These are phyloP conservation scores for Coniochaeta pulveracea DNA, from an alignment of 2,329 filamentous ascomycete genomes.

Conservation along the genomic window DNA sequence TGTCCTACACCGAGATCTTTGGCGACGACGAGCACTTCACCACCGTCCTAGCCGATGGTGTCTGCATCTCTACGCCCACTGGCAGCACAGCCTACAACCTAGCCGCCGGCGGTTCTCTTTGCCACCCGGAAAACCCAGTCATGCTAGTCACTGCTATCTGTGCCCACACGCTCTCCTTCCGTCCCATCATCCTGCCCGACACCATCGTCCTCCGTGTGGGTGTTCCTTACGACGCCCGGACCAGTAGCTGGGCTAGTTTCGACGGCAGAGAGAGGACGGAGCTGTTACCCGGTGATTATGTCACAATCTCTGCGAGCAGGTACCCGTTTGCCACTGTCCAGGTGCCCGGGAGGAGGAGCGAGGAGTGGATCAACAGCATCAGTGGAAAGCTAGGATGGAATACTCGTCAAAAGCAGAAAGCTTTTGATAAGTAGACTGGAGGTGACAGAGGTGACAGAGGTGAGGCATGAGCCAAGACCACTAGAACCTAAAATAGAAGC, in stretches of 20 bases:
- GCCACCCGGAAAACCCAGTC: slow-evolving; percentile 91
- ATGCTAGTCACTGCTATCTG: slow-evolving; percentile 92
- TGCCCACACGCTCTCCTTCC: slow-evolving; percentile 87
- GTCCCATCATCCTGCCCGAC: slow-evolving; percentile 92
- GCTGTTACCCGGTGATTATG: slow-evolving; percentile 67
- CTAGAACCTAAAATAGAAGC: too few species aligned
- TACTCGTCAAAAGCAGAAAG: slow-evolving; percentile 65
- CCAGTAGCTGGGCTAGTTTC: slow-evolving; percentile 93
- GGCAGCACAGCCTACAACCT: slow-evolving; percentile 94
- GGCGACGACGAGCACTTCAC: slow-evolving; percentile 94
- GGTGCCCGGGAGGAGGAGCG: slow-evolving; percentile 54
- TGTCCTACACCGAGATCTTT: slow-evolving; percentile 87
- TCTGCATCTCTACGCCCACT: slow-evolving; percentile 89
- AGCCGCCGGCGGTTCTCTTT: slow-evolving; percentile 87
- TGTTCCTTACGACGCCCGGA: slow-evolving; percentile 87
- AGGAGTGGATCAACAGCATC: slow-evolving; percentile 78
- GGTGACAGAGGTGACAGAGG: slow-evolving; percentile 11
- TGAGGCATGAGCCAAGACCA: slow-evolving; percentile 6
- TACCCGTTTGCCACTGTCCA: slow-evolving; percentile 74
- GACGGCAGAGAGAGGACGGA: slow-evolving; percentile 86
- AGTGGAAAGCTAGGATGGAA: slow-evolving; percentile 74
- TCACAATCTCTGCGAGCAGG: slow-evolving; percentile 69
- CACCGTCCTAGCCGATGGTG: slow-evolving; percentile 81
- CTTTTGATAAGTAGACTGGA: slow-evolving; percentile 35
- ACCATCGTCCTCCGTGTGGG: slow-evolving; percentile 88